These are phyloP conservation scores for Penicillium nucicola DNA, from an alignment of 495 filamentous ascomycete species.

Conservation along the genomic window DNA sequence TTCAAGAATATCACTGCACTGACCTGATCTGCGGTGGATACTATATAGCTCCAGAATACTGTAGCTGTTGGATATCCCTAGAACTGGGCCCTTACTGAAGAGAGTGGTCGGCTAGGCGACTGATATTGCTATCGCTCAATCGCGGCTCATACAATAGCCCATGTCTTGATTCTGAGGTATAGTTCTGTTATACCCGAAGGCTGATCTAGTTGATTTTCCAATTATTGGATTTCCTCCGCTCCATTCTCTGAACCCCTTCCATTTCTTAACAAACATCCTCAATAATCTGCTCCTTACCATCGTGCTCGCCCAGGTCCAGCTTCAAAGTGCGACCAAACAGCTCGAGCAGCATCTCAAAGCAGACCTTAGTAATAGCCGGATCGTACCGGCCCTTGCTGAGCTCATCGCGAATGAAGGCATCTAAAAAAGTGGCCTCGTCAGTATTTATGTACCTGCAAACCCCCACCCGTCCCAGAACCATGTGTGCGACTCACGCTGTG, in stretches of 20 bases:
- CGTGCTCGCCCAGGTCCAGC: constrained; percentile 65
- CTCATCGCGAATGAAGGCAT: constrained; percentile 96
- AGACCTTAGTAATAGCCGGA: constrained; percentile 79
- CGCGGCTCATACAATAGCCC: too few relatives aligned
- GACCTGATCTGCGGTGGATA: background rate
- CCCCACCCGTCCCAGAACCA: background rate
- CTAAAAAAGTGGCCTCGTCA: constrained; percentile 20
- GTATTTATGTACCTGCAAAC: background rate
- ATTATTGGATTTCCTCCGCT: background rate
- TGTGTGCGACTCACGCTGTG: constrained; percentile 62
- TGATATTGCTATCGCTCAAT: background rate
- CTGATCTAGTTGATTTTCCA: background rate
- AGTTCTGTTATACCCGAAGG: background rate
- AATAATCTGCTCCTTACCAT: constrained; percentile 46
- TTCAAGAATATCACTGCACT: background rate
- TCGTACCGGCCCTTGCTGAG: constrained; percentile 91
- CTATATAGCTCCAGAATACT: too few relatives aligned
- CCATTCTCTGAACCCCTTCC: too few relatives aligned
- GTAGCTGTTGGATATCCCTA: background rate
- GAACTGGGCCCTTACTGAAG: background rate
- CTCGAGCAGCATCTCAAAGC: constrained; percentile 88
- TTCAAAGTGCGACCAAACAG: constrained; percentile 77
- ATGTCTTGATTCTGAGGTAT: too few relatives aligned
- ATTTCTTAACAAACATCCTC: constrained; percentile 55
- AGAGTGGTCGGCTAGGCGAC: background rate